These are phyloP conservation scores for Immersiella caudata DNA, from an alignment of 495 filamentous ascomycete genomes.

Conservation along the genomic window DNA sequence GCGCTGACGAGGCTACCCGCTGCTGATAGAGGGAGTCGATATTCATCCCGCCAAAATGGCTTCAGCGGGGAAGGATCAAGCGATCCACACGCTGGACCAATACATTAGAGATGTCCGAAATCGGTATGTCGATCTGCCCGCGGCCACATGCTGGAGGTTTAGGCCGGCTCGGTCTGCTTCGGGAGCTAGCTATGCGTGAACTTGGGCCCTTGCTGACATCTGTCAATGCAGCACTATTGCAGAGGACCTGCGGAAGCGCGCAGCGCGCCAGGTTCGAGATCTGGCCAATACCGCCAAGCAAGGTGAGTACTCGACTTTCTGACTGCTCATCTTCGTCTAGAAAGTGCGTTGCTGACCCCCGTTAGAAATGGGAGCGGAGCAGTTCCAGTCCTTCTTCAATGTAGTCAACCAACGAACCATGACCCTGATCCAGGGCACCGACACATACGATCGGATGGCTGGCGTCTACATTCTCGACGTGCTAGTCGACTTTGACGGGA, in stretches of 20 bases:
- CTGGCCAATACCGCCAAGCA: constrained; percentile 44
- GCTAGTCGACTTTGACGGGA: constrained; percentile 93
- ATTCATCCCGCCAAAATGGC: constrained; percentile 33
- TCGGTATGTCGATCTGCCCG: constrained; percentile 24
- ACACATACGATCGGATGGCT: constrained; percentile 84
- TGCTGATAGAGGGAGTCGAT: constrained; percentile 14
- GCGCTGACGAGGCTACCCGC: constrained; percentile 32
- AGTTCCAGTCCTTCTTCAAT: constrained; percentile 79
- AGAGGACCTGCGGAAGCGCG: constrained; percentile 47
- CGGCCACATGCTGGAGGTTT: background rate
- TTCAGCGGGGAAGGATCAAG: constrained; percentile 34
- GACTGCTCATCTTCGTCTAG: background rate
- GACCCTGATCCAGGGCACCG: constrained; percentile 75
- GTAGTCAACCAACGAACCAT: constrained; percentile 75
- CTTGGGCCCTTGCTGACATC: constrained; percentile 18
- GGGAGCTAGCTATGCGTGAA: background rate
- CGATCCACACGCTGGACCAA: constrained; percentile 36
- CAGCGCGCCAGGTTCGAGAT: constrained; percentile 46
- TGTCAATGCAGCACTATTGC: constrained; percentile 24
- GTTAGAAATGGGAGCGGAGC: constrained; percentile 73
- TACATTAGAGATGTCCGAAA: constrained; percentile 40
- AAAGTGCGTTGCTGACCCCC: constrained; percentile 4
- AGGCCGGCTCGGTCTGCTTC: background rate
- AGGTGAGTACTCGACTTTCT: constrained; percentile 31
- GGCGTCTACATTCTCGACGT: constrained; percentile 89